Evolutionary conservation across 2,329 filamentous ascomycete genomes (phyloP), one percentile per base, ranked within the genome.

Genomic region (Elsinoe perseae): DNA sequence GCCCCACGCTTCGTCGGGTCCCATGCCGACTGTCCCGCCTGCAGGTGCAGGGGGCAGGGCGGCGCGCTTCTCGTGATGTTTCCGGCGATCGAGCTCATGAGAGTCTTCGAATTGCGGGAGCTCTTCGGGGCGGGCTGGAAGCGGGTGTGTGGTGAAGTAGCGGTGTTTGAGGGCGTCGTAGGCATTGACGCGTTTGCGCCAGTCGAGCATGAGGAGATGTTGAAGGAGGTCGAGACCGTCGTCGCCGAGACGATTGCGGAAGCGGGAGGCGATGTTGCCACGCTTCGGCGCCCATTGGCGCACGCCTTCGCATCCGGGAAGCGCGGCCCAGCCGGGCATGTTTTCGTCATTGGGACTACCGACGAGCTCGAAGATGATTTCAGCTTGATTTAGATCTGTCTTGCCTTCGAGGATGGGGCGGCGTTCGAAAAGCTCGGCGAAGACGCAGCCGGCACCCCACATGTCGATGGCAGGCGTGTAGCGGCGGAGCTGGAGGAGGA

Each of bases 391-490:
- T 5, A 82, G 73, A 66, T 98, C 93, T 64, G 87, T 95, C 62
- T 89, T 89, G 10, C 93, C 93, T 6, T 90, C 82, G 42, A 98
- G 78, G 54, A 98, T 97, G 0, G 93, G 93, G 69, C 92, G 95
- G 34, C 89, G 85, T 64, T 89, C 83, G 61, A 96, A 86, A 92
- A 98, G 98, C 69, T 98, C 93, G 53, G 90, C 93, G 72, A 98
- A 96, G 2, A 98, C 90, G 68, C 93, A 98, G n/a, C 92, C 93
- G 63, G 96, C 92, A 64, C 93, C 93, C 93, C 93, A 98, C 73
- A 98, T 83, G 71, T 98, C 93, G 65, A 98, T 96, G 8, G 93
- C 91, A 12, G 91, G 89, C n/a, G 93, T 98, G 72, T 98, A 98
- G 62, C 83, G 83, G 64, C 90, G 85, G 28, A 98, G 77, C 61